Evolutionary conservation across 495 filamentous ascomycete species (phyloP).

Genomic region (Hypoxylon crocopeplum): DNA sequence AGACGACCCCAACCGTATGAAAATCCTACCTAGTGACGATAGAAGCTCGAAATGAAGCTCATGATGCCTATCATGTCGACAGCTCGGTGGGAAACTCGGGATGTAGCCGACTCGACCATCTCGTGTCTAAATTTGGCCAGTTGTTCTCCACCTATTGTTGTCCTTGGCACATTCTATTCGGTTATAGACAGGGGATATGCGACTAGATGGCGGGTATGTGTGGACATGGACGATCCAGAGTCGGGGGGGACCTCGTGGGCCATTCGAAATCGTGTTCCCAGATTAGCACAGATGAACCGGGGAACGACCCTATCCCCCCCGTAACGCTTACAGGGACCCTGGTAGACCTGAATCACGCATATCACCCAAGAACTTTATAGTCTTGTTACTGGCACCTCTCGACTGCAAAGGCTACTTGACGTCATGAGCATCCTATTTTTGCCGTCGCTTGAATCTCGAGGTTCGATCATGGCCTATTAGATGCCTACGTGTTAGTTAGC

Average conservation of each 20-base stretch:
- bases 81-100: constrained; percentile 1
- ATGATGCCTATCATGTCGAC: background rate
- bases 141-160: constrained; percentile 1
- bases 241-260: constrained; percentile 7
- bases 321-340: constrained; percentile 22
- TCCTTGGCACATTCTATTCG: constrained; percentile 18
- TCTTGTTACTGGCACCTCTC: constrained; percentile 2
- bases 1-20: constrained; percentile 1
- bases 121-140: constrained; percentile 36
- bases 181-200: constrained; percentile 10
- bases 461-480: too few species aligned
- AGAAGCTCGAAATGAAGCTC: background rate
- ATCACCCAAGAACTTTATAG: constrained; percentile 26
- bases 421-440: constrained; percentile 25
- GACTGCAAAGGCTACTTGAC: constrained; percentile 11
- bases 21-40: background rate
- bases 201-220: constrained; percentile 17
- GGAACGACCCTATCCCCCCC: constrained; percentile 10
- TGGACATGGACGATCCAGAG: constrained; percentile 13
- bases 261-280: constrained; percentile 27
- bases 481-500: too few species aligned
- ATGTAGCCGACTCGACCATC: constrained; percentile 11
- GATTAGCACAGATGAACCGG: constrained; percentile 21
- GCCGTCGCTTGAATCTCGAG: background rate
- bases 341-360: constrained; percentile 18